These are phyloP conservation scores for Puccinia horiana DNA, from an alignment of 1,284 basidiomycete species.

Conservation along the genomic window DNA sequence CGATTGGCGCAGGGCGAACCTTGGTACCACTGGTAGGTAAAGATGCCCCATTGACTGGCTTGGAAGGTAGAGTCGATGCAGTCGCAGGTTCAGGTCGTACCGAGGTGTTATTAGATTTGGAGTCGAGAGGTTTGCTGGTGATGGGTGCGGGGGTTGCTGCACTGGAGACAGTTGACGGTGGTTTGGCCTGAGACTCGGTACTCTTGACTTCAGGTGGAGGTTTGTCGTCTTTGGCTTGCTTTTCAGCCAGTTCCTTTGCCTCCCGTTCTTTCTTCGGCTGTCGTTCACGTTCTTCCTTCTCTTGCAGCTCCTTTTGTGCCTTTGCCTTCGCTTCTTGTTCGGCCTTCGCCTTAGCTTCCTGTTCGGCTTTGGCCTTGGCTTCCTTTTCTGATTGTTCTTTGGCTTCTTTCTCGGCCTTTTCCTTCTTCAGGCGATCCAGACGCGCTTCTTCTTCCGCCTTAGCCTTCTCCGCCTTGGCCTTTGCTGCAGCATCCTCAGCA, in stretches of 20 bases:
- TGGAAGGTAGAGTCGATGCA: conserved; percentile 49
- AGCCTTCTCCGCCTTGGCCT: conserved; percentile 44
- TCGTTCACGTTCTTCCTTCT: conserved; percentile 32
- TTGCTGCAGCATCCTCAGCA: conserved; percentile 33
- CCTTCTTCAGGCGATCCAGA: conserved; percentile 54
- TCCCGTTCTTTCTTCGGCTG: conserved; percentile 27
- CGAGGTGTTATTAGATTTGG: conserved; percentile 10
- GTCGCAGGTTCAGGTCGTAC: conserved; percentile 32
- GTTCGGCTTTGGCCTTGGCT: conserved; percentile 22
- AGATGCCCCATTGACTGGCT: conserved; percentile 41
- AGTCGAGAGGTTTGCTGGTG: conserved; percentile 11
- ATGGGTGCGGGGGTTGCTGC: conserved; percentile 49
- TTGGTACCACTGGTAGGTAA: conserved; percentile 51
- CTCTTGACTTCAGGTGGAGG: conserved; percentile 26
- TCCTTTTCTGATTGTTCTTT: conserved; percentile 25
- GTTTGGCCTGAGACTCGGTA: background rate
- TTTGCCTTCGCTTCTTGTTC: conserved; percentile 26
- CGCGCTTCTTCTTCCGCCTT: conserved; percentile 59
- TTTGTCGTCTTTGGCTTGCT: conserved; percentile 14
- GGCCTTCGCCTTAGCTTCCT: conserved; percentile 41
- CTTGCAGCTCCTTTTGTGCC: background rate
- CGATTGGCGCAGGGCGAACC: conserved; percentile 39
- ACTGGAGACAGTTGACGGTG: background rate
- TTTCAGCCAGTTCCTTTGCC: conserved; percentile 17
- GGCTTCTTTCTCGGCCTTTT: conserved; percentile 50